Conservation (phyloP, 225 moss, liverwort and hornwort genomes). For the Climacium dendroides region DNA sequence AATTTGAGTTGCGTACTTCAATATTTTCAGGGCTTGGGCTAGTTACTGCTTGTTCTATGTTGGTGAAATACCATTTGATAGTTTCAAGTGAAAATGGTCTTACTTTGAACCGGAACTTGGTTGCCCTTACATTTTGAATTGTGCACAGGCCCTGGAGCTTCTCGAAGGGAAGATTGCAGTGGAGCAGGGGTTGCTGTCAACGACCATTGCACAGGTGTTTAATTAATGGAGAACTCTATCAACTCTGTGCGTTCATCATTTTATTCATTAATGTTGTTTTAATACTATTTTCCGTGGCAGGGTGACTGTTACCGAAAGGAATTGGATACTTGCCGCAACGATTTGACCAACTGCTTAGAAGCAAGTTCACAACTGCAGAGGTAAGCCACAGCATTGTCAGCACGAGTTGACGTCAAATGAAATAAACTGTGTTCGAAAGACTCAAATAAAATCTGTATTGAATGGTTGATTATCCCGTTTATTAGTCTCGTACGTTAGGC, state of each 20-base stretch:
- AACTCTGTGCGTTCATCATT: background rate
- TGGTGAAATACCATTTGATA: background rate
- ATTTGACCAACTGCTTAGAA: constrained; percentile 67
- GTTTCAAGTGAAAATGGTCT: background rate
- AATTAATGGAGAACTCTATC: background rate
- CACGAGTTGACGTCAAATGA: background rate
- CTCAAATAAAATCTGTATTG: background rate
- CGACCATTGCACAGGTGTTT: constrained; percentile 57
- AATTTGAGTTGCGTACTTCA: background rate
- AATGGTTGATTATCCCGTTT: background rate
- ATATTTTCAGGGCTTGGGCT: background rate
- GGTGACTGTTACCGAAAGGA: constrained; percentile 51
- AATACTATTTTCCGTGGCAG: constrained; percentile 6
- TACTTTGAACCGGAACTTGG: background rate
- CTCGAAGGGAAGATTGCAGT: constrained; percentile 53
- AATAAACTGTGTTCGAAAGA: background rate
- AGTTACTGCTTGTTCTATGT: background rate
- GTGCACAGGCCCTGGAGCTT: constrained; percentile 36
- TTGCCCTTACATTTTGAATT: background rate
- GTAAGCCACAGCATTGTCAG: background rate
- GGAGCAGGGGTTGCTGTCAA: constrained; percentile 12
- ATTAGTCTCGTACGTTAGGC: background rate
- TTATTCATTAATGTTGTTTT: background rate
- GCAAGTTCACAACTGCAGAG: constrained; percentile 71
- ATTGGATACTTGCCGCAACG: constrained; percentile 68